Base-by-base conservation (phyloP, 1,284 basidiomycete genomes). In the Leucoagaricus sp. region DNA sequence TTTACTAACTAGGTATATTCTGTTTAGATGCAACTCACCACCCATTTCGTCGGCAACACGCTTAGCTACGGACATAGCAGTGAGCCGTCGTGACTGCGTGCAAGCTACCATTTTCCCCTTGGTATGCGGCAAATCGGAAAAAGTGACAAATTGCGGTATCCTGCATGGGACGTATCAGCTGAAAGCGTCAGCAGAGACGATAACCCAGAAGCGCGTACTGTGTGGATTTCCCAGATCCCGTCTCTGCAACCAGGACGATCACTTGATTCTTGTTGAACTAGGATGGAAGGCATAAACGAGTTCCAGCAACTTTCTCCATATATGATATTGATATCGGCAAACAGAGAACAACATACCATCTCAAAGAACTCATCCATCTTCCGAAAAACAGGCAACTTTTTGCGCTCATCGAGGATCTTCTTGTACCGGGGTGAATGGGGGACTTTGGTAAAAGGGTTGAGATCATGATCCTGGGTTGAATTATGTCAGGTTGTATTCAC, bases 31-130 rank as follows among this genome's bases (percentile, higher is more conserved):
- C 7, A 46, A 75, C 87, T 64, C 61, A 92, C 90, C 91, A 72
- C 98, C 96, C 93, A 98, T 95, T 75, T 99, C 96, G 67, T 97
- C 94, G 3, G 97, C 95, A 0, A 99, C 97, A 77, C 97, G 94
- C 74, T 96, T 97, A 19, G 96, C 96, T 0, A 98, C 97, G 23
- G 92, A 94, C 93, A 96, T 98, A 33, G 96, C 96, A 1, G 97
- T 96, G 1, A 99, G 96, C 78, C 96, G 85, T 67, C 97, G 82
- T 3, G 96, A 97, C 72, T 99, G 96, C 0, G 97, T 99, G 69
- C 96, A 98, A 5, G 95, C 96, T 26, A 99, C 92, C 69, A 98
- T 79, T 70, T 94, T 95, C 44, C 92, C 90, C 68, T 85, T 90
- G 29, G 85, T 84, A 69, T 94, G 93, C 0, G 95, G 94, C 46